Base-by-base conservation (phyloP, 208 protist genomes). In the Lotmaria passim region DNA sequence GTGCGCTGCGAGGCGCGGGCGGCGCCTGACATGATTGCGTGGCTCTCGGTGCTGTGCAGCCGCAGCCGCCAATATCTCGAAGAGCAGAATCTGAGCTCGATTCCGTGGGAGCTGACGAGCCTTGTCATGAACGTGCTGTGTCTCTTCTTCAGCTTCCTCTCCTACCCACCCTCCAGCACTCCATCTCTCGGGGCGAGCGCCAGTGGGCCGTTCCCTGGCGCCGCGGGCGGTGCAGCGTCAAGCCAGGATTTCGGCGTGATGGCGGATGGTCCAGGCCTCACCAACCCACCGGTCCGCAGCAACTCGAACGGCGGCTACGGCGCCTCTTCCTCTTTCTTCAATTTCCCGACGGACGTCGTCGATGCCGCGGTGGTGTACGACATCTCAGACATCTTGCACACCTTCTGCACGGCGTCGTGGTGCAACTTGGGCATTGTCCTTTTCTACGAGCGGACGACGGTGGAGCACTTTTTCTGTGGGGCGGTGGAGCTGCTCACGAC, bases 371-470 rank as follows among this genome's bases (percentile, higher is more conserved):
- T 89, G 17, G 73, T 96, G 56, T 96, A 94, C 73, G 76, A 91
- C 75, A 60, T 89, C 51, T 75, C 85, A 0, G 78, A 87, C 47
- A 77, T 93, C 48, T 75, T 94, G 26, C 70, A 82, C 64, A 81
- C 73, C 26, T 59, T 94, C 46, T 90, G 90, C 81, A 69, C 50
- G 31, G 79, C 73, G 30, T 31, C 81, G 66, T 96, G 91, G 89
- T 86, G 85, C 65, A 93, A 94, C 55, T 58, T 94, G 8, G 91
- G 91, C 23, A 82, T 96, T 41, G 57, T 93, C 10, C 61, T 92
- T 36, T 78, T 84, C 53, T 96, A 94, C 69, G 83, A 94, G 50
- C 78, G 84, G 1, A 68, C 69, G 65, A 68, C 82, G 10, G 73
- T 88, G 21, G 79, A 87, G 68, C 71, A 66, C 36, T 81, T 88